phyloP scores from a whole-genome alignment of 805 yeast genomes.

The Saccharomycodes ludwigii region DNA sequence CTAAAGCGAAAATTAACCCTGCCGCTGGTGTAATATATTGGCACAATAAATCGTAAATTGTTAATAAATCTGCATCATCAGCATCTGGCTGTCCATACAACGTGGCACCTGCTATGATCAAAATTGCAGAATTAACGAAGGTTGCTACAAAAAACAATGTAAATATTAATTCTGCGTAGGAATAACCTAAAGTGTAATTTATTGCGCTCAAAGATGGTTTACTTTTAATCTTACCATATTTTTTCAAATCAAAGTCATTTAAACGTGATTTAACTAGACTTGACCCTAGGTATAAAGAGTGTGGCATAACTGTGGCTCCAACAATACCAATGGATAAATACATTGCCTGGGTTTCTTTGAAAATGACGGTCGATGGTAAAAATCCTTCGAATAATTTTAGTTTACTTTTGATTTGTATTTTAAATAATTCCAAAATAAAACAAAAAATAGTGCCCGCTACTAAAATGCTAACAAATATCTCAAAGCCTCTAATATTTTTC shows the following conservation, averaged over 20 bases:
- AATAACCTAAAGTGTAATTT: constrained; percentile 62
- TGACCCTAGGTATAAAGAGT: constrained; percentile 75
- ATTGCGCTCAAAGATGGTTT: constrained; percentile 75
- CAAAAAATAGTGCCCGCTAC: constrained; percentile 79
- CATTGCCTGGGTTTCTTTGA: constrained; percentile 49
- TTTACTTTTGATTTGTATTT: constrained; percentile 44
- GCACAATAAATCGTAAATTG: constrained; percentile 62
- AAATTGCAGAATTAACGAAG: constrained; percentile 84
- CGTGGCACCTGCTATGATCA: constrained; percentile 87
- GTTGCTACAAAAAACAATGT: constrained; percentile 79
- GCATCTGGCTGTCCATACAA: constrained; percentile 51
- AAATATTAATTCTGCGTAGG: constrained; percentile 71
- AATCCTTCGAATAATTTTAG: constrained; percentile 62
- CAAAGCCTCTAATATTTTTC: constrained; percentile 66
- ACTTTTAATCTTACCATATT: constrained; percentile 36
- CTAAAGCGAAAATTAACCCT: constrained; percentile 79
- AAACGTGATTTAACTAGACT: constrained; percentile 82
- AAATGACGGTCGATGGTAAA: constrained; percentile 37
- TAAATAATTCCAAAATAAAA: constrained; percentile 64
- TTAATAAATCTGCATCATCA: constrained; percentile 69
- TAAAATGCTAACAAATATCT: constrained; percentile 62
- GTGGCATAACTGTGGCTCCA: constrained; percentile 96
- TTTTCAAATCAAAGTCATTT: constrained; percentile 56
- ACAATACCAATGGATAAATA: constrained; percentile 73
- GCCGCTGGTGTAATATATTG: constrained; percentile 72